Evolutionary conservation across 352 stramenopile genomes (phyloP).

Genomic region (Globisporangium apiculatum): DNA sequence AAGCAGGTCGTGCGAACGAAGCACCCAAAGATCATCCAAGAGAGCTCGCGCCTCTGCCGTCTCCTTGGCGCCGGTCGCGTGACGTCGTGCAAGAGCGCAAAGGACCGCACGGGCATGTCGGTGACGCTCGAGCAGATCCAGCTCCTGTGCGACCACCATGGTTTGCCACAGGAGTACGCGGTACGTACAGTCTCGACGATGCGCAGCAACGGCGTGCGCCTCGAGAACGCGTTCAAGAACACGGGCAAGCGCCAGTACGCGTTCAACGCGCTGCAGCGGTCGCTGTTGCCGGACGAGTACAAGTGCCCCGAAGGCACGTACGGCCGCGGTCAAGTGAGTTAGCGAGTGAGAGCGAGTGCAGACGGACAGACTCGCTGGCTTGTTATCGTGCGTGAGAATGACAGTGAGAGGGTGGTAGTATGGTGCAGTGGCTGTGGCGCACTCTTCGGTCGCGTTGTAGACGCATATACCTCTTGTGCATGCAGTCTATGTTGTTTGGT

Average conservation of each 20-base stretch:
- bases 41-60: conserved; percentile 58
- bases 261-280: conserved; percentile 74
- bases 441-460: no score
- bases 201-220: conserved; percentile 63
- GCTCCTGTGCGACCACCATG: conserved; percentile 53
- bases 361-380: no score
- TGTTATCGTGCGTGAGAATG: no score
- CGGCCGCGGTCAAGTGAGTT: conserved; percentile 70
- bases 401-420: no score
- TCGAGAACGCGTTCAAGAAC: conserved; percentile 75
- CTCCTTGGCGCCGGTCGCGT: conserved; percentile 84
- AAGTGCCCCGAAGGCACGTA: conserved; percentile 79
- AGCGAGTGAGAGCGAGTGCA: background rate
- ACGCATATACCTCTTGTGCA: no score
- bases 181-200: conserved; percentile 67
- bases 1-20: conserved; percentile 73
- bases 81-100: conserved; percentile 94
- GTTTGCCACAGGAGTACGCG: conserved; percentile 42
- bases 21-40: conserved; percentile 73
- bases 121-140: conserved; percentile 91
- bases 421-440: no score
- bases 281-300: conserved; percentile 67
- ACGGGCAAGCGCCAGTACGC: conserved; percentile 70
- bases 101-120: conserved; percentile 95
- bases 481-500: no score